phyloP scores from a whole-genome alignment of 345 rosid species.

The Passiflora organensis region DNA sequence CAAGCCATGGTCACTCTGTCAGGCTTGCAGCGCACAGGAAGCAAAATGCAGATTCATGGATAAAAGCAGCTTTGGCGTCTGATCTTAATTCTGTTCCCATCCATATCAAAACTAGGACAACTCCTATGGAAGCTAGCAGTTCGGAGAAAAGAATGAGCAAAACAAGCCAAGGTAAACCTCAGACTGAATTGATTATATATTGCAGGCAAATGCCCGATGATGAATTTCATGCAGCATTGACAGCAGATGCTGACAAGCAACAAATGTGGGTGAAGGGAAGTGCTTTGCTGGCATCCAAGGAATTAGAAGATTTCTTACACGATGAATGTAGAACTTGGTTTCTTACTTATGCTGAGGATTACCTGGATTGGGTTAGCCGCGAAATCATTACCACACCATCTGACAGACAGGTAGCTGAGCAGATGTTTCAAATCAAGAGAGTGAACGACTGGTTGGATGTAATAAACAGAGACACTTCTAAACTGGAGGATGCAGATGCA shows the following conservation, averaged over 20 bases:
- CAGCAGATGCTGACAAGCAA: slow-evolving; percentile 15
- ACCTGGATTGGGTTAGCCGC: slow-evolving; percentile 39
- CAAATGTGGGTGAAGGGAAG: slow-evolving; percentile 33
- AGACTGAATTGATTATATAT: slow-evolving; percentile 11
- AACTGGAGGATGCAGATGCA: slow-evolving; percentile 28
- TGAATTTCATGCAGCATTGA: slow-evolving; percentile 16
- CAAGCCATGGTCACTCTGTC: slow-evolving; percentile 8
- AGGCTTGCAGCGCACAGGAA: slow-evolving; percentile 37
- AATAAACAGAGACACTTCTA: slow-evolving; percentile 16
- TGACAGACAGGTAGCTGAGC: slow-evolving; percentile 37
- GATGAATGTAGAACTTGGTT: slow-evolving; percentile 47
- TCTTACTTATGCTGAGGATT: slow-evolving; percentile 47
- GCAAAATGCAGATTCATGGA: slow-evolving; percentile 46
- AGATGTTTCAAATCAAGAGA: slow-evolving; percentile 53
- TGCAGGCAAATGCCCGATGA: slow-evolving; percentile 21
- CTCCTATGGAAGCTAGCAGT: background rate
- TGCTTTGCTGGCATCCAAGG: slow-evolving; percentile 21
- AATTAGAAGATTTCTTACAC: slow-evolving; percentile 39
- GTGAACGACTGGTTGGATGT: slow-evolving; percentile 59
- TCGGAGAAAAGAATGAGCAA: slow-evolving; percentile 7
- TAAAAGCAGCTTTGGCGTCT: slow-evolving; percentile 53
- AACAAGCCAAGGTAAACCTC: slow-evolving; percentile 13
- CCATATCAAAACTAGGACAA: slow-evolving; percentile 1
- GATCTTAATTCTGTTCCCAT: slow-evolving; percentile 41
- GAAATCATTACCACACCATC: slow-evolving; percentile 22